Conservation (phyloP, 257 asterid species). For the Rauvolfia tetraphylla region DNA sequence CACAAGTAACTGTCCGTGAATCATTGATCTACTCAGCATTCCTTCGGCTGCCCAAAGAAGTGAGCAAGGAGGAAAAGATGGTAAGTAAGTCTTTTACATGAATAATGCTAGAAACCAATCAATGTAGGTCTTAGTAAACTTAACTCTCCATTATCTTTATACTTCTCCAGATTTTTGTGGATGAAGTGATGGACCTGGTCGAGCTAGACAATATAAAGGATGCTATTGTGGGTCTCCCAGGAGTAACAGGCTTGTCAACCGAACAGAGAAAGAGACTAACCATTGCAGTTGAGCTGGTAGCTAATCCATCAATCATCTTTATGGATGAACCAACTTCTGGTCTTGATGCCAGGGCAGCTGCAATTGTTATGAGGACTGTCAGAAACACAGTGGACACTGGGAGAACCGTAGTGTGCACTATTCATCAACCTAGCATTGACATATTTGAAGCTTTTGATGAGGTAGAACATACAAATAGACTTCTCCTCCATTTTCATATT, state of each 20-base stretch:
- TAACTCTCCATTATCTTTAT: not conserved
- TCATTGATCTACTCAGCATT: slow-evolving; percentile 60
- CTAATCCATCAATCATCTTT: slow-evolving; percentile 69
- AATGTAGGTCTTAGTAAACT: not conserved
- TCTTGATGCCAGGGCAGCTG: slow-evolving; percentile 73
- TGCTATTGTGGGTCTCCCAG: slow-evolving; percentile 60
- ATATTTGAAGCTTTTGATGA: slow-evolving; percentile 68
- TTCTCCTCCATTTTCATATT: not conserved
- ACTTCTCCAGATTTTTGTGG: slow-evolving; percentile 44
- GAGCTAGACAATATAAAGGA: slow-evolving; percentile 52
- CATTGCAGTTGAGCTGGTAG: slow-evolving; percentile 65
- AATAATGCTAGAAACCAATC: not conserved
- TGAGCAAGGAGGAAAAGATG: slow-evolving; percentile 45
- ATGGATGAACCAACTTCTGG: slow-evolving; percentile 81
- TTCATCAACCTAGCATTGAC: slow-evolving; percentile 70
- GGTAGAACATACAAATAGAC: slow-evolving; percentile 29
- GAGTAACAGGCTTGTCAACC: slow-evolving; percentile 56
- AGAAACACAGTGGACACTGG: slow-evolving; percentile 75
- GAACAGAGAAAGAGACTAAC: slow-evolving; percentile 68
- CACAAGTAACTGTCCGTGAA: slow-evolving; percentile 61
- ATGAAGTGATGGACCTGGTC: slow-evolving; percentile 57
- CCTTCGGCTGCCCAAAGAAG: slow-evolving; percentile 52
- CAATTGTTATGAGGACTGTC: slow-evolving; percentile 69
- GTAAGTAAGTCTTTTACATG: slow-evolving; percentile 19
- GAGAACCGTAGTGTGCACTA: slow-evolving; percentile 71